Conservation (phyloP, 208 protist species). For the Angomonas deanei region DNA sequence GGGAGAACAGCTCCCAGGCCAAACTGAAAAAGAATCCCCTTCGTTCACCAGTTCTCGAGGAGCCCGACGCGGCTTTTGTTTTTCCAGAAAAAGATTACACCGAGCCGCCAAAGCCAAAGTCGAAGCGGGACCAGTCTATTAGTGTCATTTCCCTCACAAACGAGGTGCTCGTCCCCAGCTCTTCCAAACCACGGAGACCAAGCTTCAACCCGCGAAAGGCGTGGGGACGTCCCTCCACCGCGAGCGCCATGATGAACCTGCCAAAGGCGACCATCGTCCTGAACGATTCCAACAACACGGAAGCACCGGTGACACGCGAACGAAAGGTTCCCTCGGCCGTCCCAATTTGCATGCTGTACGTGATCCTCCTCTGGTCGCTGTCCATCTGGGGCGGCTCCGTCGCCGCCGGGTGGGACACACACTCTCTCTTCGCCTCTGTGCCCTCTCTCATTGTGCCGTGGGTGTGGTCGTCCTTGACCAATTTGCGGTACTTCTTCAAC, state of each 20-base stretch:
- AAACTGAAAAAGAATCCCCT: background rate
- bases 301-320: background rate
- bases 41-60: background rate
- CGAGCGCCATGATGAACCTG: background rate
- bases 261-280: background rate
- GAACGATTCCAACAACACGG: background rate
- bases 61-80: background rate
- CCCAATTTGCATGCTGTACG: background rate
- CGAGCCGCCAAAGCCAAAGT: background rate
- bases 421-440: constrained; percentile 28
- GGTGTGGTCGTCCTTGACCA: constrained; percentile 21
- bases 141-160: background rate
- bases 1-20: too few species aligned
- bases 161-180: background rate
- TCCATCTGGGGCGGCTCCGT: constrained; percentile 27
- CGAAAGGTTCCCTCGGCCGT: background rate
- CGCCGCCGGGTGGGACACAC: constrained; percentile 31
- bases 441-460: constrained; percentile 31
- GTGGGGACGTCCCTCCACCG: background rate
- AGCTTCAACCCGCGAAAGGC: background rate
- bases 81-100: background rate
- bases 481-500: constrained; percentile 9
- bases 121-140: background rate
- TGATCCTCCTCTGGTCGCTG: constrained; percentile 16
- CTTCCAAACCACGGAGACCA: background rate